Evolutionary conservation across 257 asterid genomes (phyloP).

Genomic region (Galeopsis tetrahit): DNA sequence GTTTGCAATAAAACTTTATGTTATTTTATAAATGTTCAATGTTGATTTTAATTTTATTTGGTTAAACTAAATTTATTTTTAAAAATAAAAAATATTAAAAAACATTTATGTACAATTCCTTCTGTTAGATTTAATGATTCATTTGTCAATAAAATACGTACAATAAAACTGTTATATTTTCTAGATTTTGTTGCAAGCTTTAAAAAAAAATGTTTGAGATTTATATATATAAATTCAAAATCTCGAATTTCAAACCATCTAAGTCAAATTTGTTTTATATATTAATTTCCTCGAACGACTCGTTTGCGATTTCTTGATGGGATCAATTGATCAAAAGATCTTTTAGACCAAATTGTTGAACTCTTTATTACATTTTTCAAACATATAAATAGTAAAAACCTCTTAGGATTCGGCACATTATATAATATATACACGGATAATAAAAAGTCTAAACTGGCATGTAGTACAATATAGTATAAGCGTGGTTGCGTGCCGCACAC

Average conservation of each 20-base stretch:
- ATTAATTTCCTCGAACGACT: slow-evolving; percentile 12
- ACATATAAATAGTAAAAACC: not conserved
- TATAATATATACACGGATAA: not conserved
- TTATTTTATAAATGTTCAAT: no score
- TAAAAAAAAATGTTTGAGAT: no score
- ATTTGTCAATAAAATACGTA: no score
- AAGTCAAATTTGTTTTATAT: slow-evolving; percentile 8
- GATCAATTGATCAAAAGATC: slow-evolving; percentile 7
- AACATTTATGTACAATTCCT: no score
- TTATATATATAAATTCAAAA: no score
- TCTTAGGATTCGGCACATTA: slow-evolving; percentile 28
- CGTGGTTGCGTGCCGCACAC: slow-evolving; percentile 36
- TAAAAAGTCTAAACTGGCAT: slow-evolving; percentile 11
- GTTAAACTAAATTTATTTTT: no score
- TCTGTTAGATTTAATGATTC: no score
- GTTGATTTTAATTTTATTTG: no score
- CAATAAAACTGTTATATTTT: no score
- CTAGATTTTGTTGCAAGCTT: no score
- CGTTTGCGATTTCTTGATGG: slow-evolving; percentile 1
- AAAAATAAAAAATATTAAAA: no score
- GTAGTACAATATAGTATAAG: not conserved
- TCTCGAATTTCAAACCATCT: not conserved
- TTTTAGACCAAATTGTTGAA: slow-evolving; percentile 34
- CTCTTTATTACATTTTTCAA: slow-evolving; percentile 23
- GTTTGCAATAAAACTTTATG: no score